Evolutionary conservation across 371 early-diverging fungal species (phyloP).

Genomic region (Rhizopus microsporus): DNA sequence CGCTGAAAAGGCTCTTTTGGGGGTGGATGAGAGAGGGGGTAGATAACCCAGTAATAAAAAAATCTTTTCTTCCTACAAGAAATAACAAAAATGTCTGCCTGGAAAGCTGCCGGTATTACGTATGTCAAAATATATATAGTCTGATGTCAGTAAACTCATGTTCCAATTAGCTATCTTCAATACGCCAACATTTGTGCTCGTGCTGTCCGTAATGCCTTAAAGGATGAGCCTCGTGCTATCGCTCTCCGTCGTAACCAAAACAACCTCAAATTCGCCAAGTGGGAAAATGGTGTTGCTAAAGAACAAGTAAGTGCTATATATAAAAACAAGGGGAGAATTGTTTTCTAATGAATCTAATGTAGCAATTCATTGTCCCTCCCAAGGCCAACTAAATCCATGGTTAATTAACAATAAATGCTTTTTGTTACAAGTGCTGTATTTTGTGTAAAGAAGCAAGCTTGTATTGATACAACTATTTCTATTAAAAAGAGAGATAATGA

Average conservation of each 20-base stretch:
- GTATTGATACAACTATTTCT: no score
- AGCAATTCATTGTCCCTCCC: slow-evolving; percentile 36
- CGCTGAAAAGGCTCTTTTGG: neutral
- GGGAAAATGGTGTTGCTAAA: slow-evolving; percentile 79
- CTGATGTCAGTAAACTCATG: neutral
- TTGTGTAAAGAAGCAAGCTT: no score
- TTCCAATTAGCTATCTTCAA: slow-evolving; percentile 74
- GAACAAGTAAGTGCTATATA: slow-evolving; percentile 50
- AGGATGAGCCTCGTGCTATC: slow-evolving; percentile 69
- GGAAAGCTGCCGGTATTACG: slow-evolving; percentile 67
- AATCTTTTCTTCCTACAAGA: neutral
- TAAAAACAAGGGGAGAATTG: neutral
- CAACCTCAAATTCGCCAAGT: slow-evolving; percentile 76
- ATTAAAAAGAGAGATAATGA: no score
- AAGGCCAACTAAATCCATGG: slow-evolving; percentile 17
- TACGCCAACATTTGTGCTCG: slow-evolving; percentile 85
- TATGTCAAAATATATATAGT: slow-evolving; percentile 23
- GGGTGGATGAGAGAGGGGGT: neutral
- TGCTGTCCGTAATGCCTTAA: slow-evolving; percentile 83
- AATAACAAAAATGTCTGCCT: slow-evolving; percentile 53
- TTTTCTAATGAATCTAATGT: slow-evolving; percentile 4
- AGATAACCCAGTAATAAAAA: slow-evolving; percentile 1
- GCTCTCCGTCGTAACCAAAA: slow-evolving; percentile 79
- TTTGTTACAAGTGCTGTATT: neutral
- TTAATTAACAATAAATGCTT: slow-evolving; percentile 1